These are phyloP conservation scores for Solanum paucissectum DNA, from an alignment of 257 asterid species.

Conservation along the genomic window DNA sequence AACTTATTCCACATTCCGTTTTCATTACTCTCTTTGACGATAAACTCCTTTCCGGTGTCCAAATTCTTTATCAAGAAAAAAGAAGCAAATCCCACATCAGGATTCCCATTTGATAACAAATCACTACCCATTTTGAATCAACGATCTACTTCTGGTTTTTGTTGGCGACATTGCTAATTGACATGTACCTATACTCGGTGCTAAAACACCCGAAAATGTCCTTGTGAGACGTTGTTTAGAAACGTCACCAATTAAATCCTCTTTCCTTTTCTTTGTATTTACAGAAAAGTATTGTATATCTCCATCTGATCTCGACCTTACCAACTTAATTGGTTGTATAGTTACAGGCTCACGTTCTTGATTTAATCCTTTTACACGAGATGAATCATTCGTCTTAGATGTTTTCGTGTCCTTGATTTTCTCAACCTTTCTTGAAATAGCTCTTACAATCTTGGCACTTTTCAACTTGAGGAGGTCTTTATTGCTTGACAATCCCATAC, in stretches of 20 bases:
- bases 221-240: conserved; percentile 71
- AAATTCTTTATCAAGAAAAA: conserved; percentile 76
- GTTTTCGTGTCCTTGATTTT: neutral
- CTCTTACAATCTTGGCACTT: conserved; percentile 30
- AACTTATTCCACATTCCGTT: conserved; percentile 81
- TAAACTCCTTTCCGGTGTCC: conserved; percentile 83
- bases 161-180: conserved; percentile 23
- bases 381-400: conserved; percentile 4
- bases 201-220: conserved; percentile 39
- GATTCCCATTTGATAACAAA: conserved; percentile 10
- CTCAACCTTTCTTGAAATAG: conserved; percentile 21
- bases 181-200: conserved; percentile 22
- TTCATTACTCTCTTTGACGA: conserved; percentile 67
- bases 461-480: conserved; percentile 47
- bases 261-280: conserved; percentile 54
- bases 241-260: conserved; percentile 52
- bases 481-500: conserved; percentile 83
- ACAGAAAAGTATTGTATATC: conserved; percentile 49
- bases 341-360: conserved; percentile 5
- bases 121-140: conserved; percentile 11
- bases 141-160: conserved; percentile 7
- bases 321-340: conserved; percentile 21
- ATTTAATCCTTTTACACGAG: conserved; percentile 15
- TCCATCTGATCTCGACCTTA: conserved; percentile 85
- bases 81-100: conserved; percentile 23